A percentile compares a stretch with the other conserved stretches of the same genome.
Evolutionary conservation across 345 rosid genomes (phyloP).

Genomic region (Hypericum androsaemum): DNA sequence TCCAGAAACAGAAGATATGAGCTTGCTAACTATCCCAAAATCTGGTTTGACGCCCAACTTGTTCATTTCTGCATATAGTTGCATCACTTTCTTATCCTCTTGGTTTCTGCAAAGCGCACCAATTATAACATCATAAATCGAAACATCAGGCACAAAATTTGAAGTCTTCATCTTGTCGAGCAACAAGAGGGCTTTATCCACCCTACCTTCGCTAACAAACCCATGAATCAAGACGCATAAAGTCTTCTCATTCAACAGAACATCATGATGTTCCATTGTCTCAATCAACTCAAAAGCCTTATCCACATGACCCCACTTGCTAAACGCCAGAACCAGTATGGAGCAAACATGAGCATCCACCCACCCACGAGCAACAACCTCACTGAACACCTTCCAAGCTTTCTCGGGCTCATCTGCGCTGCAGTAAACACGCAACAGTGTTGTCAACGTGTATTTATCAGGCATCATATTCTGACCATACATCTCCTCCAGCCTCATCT

Average conservation of each 20-base stretch:
- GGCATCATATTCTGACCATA: conserved; percentile 35
- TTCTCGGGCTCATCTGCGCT: conserved; percentile 38
- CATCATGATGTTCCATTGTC: conserved; percentile 39
- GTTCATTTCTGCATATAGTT: conserved; percentile 56
- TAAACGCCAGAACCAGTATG: conserved; percentile 48
- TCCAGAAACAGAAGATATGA: conserved; percentile 44
- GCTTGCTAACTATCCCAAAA: conserved; percentile 40
- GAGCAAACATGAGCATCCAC: conserved; percentile 52
- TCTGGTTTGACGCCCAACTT: conserved; percentile 42
- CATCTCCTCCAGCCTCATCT: conserved; percentile 65
- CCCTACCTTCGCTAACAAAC: conserved; percentile 44
- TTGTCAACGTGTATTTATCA: conserved; percentile 65
- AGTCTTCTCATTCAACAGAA: conserved; percentile 62
- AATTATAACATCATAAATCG: conserved; percentile 61
- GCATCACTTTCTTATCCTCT: conserved; percentile 45
- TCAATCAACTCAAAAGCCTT: conserved; percentile 62
- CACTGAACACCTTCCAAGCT: conserved; percentile 46
- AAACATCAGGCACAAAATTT: conserved; percentile 45
- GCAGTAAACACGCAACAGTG: conserved; percentile 63
- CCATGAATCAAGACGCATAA: conserved; percentile 66
- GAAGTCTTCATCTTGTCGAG: conserved; percentile 46
- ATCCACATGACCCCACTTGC: conserved; percentile 68
- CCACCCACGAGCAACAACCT: conserved; percentile 50
- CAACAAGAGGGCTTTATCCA: conserved; percentile 56
- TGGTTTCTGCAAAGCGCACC: conserved; percentile 48